Evolutionary conservation across 805 yeast species (phyloP), one percentile per base, ranked within the genome.

Genomic region (Henningerozyma blattae): DNA sequence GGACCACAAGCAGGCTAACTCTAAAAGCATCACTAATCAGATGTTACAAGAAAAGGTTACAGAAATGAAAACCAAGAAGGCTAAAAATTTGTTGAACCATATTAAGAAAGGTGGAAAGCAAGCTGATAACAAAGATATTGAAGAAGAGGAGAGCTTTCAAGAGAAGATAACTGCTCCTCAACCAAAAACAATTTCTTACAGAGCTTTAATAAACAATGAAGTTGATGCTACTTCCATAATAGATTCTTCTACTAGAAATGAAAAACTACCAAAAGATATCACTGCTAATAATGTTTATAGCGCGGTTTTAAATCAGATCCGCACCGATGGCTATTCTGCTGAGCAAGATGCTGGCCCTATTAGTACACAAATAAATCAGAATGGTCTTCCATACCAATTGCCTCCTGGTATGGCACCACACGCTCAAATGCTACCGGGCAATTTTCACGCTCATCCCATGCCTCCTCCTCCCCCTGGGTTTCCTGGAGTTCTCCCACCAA

Each of bases 201-300:
- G 14, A n/a, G 14, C 10, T 24, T 10, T 24, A 24, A 9, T 25
- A 4, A 28, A 22, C 8, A 20, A 24, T 12, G 14, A 25, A 15
- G 3, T 31, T 4, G 26, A 28, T 9, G 25, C 5, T n/a, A 20
- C 20, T 10, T 28, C 29, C 16, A 15, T 15, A 12, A 28, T 24
- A 12, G 41, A 33, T 8, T 44, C 52, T 12, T 58, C 47, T 10
- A 40, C 47, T 16, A 50, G 45, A 19, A 32, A 40, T 20, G 34
- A 37, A 6, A 27, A 33, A 22, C 38, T 37, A 4, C 46, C 48
- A 22, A 45, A 42, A 20, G 38, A 41, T 14, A 38, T 36, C 5
- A 48, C 54, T 13, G 55, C 59, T 2, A 53, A 48, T 37, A 50
- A 57, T 36, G 51, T 47, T 31, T 50, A 52, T 42, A 49, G 48